These are phyloP conservation scores for Umbelopsis ramanniana DNA, from an alignment of 192 early-diverging fungal genomes.

Conservation along the genomic window DNA sequence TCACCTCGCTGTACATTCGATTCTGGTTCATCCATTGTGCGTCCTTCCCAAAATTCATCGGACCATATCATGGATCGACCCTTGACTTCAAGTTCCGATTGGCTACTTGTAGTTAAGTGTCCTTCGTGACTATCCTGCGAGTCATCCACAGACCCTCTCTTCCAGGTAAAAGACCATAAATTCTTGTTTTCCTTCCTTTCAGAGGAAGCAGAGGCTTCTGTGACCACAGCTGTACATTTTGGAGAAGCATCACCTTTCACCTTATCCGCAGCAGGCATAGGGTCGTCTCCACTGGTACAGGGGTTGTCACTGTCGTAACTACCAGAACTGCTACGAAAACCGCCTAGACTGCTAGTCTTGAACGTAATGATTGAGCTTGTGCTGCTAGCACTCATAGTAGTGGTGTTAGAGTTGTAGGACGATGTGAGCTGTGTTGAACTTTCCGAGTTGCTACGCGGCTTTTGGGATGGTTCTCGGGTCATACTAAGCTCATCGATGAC, in stretches of 20 bases:
- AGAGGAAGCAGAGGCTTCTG: not conserved
- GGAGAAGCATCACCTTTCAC: no score
- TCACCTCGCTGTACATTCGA: not conserved
- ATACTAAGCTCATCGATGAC: conserved; percentile 77
- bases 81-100: not conserved
- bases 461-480: conserved; percentile 62
- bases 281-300: conserved; percentile 17
- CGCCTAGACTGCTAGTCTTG: not conserved
- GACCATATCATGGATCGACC: not conserved
- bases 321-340: conserved; percentile 10
- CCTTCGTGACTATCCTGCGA: not conserved
- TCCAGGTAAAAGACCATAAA: conserved; percentile 1
- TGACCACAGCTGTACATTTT: not conserved
- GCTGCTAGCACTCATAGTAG: conserved; percentile 23
- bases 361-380: not conserved
- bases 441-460: conserved; percentile 17
- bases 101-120: no score
- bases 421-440: conserved; percentile 14
- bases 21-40: not conserved
- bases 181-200: conserved; percentile 7
- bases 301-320: conserved; percentile 15
- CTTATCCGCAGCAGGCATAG: not conserved
- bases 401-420: conserved; percentile 19
- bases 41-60: conserved; percentile 2
- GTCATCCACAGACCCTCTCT: conserved; percentile 12